Conservation (phyloP, 176 grass and related monocot genomes). For the Alopecurus myosuroides region DNA sequence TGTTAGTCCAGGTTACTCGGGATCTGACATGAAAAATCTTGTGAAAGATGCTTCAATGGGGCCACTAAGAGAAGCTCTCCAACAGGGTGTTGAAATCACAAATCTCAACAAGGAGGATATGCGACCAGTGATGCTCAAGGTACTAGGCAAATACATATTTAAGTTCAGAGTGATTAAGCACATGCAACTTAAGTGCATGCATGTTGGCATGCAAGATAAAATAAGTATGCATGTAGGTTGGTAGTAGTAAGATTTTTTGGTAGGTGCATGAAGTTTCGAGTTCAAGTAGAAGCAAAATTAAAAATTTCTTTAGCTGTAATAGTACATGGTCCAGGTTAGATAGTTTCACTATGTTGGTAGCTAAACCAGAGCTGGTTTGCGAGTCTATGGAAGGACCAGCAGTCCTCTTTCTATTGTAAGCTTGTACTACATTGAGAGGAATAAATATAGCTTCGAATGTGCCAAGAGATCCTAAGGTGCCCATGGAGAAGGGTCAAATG, state of each 20-base stretch:
- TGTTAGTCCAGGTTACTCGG: slow-evolving; percentile 76
- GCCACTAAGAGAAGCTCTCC: slow-evolving; percentile 82
- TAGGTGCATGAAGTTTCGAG: not conserved
- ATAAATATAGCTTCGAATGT: not conserved
- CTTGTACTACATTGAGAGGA: not conserved
- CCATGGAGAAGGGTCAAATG: too few relatives aligned
- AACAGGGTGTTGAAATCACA: slow-evolving; percentile 66
- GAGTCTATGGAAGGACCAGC: not conserved
- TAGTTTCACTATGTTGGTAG: not conserved
- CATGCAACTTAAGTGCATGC: not conserved
- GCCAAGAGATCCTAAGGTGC: too few relatives aligned
- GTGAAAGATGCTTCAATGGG: slow-evolving; percentile 99
- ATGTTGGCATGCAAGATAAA: not conserved
- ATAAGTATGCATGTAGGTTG: not conserved
- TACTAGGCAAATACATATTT: slow-evolving; percentile 26
- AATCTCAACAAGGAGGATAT: slow-evolving; percentile 81
- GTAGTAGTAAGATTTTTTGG: not conserved
- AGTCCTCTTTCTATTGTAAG: not conserved
- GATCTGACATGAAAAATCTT: slow-evolving; percentile 98
- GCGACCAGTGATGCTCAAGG: slow-evolving; percentile 67
- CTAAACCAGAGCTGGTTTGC: not conserved
- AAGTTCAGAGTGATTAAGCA: not conserved
- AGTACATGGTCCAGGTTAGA: not conserved
- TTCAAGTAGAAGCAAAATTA: not conserved
- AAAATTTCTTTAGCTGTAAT: not conserved